Percentiles rank a stretch among this genome's conserved stretches.
Evolutionary conservation across 2,329 filamentous ascomycete genomes (phyloP).

Genomic region (Claviceps fusiformis): DNA sequence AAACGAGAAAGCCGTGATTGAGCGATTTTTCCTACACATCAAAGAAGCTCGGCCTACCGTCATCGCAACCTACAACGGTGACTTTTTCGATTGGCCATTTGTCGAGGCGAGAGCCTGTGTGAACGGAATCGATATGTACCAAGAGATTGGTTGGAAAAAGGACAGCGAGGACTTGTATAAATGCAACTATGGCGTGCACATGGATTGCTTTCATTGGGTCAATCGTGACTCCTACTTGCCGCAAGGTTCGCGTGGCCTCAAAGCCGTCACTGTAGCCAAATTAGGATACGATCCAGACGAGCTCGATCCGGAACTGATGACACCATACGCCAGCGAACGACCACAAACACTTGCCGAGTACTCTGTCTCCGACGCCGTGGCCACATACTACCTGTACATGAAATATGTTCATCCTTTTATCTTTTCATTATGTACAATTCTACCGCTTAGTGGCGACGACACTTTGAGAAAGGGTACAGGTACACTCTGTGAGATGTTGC

Average conservation of each 20-base stretch:
- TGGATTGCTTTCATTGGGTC: constrained; percentile 99
- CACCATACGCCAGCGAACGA: constrained; percentile 74
- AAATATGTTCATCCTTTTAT: constrained; percentile 99
- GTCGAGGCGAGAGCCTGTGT: constrained; percentile 88
- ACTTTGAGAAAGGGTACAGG: constrained; percentile 90
- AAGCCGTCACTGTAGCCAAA: constrained; percentile 95
- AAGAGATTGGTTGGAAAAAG: constrained; percentile 92
- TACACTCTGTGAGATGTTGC: constrained; percentile 96
- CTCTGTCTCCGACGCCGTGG: constrained; percentile 96
- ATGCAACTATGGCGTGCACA: constrained; percentile 89
- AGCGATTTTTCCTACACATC: constrained; percentile 89
- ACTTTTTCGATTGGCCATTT: constrained; percentile 99
- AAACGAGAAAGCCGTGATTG: constrained; percentile 74
- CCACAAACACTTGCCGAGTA: constrained; percentile 94
- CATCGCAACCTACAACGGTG: constrained; percentile 99
- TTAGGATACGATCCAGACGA: constrained; percentile 97
- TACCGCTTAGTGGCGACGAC: constrained; percentile 86
- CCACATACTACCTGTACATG: constrained; percentile 99
- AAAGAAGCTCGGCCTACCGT: constrained; percentile 91
- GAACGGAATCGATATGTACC: constrained; percentile 97
- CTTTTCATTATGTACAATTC: constrained; percentile 93
- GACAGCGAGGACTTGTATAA: constrained; percentile 94
- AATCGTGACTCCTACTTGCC: constrained; percentile 96
- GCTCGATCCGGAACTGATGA: constrained; percentile 95
- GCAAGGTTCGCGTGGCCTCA: constrained; percentile 91